phyloP scores from a whole-genome alignment of 176 grass and related monocot species.

The Triticum turgidum region DNA sequence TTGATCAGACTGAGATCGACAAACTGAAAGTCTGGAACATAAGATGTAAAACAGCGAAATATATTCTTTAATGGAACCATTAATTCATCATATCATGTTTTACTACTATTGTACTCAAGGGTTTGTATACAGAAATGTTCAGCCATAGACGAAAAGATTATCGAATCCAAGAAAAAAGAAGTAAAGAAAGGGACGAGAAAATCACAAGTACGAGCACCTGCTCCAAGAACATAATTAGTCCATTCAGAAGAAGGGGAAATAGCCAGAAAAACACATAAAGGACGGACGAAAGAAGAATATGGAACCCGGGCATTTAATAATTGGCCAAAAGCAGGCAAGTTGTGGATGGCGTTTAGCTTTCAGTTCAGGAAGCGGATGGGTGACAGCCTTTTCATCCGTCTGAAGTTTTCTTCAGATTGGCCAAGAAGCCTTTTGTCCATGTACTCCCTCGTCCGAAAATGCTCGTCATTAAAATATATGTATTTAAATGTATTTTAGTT shows the following conservation, averaged over 20 bases:
- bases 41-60: slow-evolving; percentile 25
- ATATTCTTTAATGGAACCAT: slow-evolving; percentile 26
- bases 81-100: not conserved
- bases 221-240: slow-evolving; percentile 30
- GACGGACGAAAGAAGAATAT: slow-evolving; percentile 6
- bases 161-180: not conserved
- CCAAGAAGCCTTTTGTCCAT: slow-evolving; percentile 15
- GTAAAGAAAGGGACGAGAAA: not conserved
- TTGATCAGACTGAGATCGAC: slow-evolving; percentile 13
- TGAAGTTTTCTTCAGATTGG: slow-evolving; percentile 36
- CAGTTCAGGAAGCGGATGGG: slow-evolving; percentile 33
- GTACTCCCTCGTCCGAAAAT: not conserved
- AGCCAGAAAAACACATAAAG: not conserved
- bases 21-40: not conserved
- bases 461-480: no score
- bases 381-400: slow-evolving; percentile 16
- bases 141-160: not conserved
- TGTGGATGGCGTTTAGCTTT: slow-evolving; percentile 46
- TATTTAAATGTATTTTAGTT: no score
- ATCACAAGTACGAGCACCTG: slow-evolving; percentile 32
- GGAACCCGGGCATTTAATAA: slow-evolving; percentile 38
- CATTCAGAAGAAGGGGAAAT: slow-evolving; percentile 15
- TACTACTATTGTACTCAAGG: not conserved
- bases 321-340: slow-evolving; percentile 43
- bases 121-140: not conserved